These are phyloP conservation scores for Alnus glutinosa DNA, from an alignment of 306 rosid species.

Conservation along the genomic window DNA sequence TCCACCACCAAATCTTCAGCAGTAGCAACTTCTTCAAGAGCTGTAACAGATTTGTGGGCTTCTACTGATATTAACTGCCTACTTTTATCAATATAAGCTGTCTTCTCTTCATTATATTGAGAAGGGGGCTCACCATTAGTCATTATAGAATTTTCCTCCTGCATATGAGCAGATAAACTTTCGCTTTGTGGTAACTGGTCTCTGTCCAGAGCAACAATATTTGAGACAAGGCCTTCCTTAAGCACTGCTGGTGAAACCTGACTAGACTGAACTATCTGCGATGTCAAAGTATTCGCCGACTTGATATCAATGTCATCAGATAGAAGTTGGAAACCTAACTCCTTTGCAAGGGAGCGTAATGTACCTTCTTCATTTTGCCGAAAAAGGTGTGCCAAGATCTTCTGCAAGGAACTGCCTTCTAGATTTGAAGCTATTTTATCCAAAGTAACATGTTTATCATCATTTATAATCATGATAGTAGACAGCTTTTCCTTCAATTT, in stretches of 20 bases:
- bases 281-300: constrained; percentile 40
- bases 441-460: constrained; percentile 65
- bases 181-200: constrained; percentile 28
- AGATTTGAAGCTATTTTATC: constrained; percentile 61
- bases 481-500: constrained; percentile 65
- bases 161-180: constrained; percentile 34
- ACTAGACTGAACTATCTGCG: constrained; percentile 42
- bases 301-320: constrained; percentile 82
- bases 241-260: constrained; percentile 43
- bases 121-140: constrained; percentile 35
- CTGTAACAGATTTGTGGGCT: constrained; percentile 40
- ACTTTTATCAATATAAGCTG: constrained; percentile 30
- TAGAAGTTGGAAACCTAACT: constrained; percentile 88
- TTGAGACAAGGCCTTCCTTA: constrained; percentile 39
- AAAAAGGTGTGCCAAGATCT: constrained; percentile 55
- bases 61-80: constrained; percentile 34
- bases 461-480: constrained; percentile 56
- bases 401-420: constrained; percentile 67
- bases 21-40: constrained; percentile 38
- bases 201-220: constrained; percentile 32
- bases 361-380: constrained; percentile 57
- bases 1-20: constrained; percentile 34
- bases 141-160: constrained; percentile 39
- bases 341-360: constrained; percentile 83
- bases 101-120: constrained; percentile 44